Base-by-base conservation (phyloP, 2,329 filamentous ascomycete species). In the Lachnellula arida region DNA sequence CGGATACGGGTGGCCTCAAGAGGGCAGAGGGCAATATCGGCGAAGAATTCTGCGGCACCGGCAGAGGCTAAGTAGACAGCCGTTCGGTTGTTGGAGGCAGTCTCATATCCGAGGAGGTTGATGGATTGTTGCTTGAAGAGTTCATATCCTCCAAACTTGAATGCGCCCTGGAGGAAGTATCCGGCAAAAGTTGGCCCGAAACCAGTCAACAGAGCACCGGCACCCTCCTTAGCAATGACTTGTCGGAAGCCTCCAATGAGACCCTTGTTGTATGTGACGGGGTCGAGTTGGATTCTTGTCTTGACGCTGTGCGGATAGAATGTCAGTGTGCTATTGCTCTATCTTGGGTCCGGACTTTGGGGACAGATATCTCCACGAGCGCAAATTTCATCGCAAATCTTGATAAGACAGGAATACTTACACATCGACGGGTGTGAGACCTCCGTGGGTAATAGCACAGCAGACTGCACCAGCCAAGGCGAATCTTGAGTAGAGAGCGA, bases 361-460 rank as follows among this genome's bases (percentile, higher is more conserved):
- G 39, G 25, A 48, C 11, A 8, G 17, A 32, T 46, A 52, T 52
- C 19, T 46, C 40, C 32, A 23, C 23, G 42, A 19, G 28, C 22
- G 28, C 34, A 32, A 32, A 11, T 32, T 32, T 11, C 28, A 32
- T 12, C 28, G 49, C 51, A 50, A 48, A 50, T 32, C 28, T 17
- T 15, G 49, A n/a, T 37, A 14, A 25, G 49, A 19, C 42, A 19
- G 22, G 39, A 23, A 55, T 60, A 89, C 93, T 77, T 94, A 97
- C 93, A 99, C 94, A 89, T 99, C 94, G 76, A 99, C 91, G 73
- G 94, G 94, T 68, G 94, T 99, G 70, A 97, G 86, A 72, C 83
- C 88, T 77, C 93, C 94, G 85, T 99, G 94, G 73, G 94, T 99
- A 79, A 97, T 80, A 69, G 92, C 94, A 79, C 94, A 99, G 87